Base-by-base conservation (phyloP, 805 yeast species). In the Blastobotrys muscicola region DNA sequence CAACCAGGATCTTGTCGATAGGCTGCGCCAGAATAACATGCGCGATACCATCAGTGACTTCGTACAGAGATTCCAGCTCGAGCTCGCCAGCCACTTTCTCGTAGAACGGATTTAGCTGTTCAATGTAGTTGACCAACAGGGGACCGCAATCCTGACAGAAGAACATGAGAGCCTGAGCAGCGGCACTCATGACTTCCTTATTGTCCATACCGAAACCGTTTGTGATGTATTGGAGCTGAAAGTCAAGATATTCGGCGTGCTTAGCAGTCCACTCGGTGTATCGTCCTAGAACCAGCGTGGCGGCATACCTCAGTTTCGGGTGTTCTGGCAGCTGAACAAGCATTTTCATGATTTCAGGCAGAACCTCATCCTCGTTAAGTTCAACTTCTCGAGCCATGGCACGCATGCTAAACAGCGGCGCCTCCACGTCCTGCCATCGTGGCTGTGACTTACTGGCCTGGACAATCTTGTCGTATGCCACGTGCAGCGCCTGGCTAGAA, bases 361-460 rank as follows among this genome's bases (percentile, higher is more conserved):
- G 65, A 9, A 82, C 72, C 20, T 64, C 67, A 39, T 75, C 73
- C 57, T 86, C 95, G 42, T 67, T 70, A 11, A 72, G 66, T 1
- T 83, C 74, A 9, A 92, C 85, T 60, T 85, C 95, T 48, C 86
- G 80, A 1, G 97, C 98, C 95, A 94, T 87, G 1, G 95, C 81
- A 54, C 98, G 76, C 70, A 92, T 71, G 33, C 86, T 74, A 57
- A 92, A 94, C 38, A 92, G 68, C 6, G 96, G 82, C 1, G 96
- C 94, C 66, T 92, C 99, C 43, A 86, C 67, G 30, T 73, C 70
- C 65, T 89, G 97, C 97, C 96, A 89, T 6, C 69, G 57, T 2
- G 55, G 44, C 38, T 62, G 59, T n/a, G 60, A 54, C 41, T 59
- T 53, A 23, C 69, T 44, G 1, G 66, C 55, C 6, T 51, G 41